phyloP scores from a whole-genome alignment of 2,329 filamentous ascomycete genomes.

The Colletotrichum cordylinicola region DNA sequence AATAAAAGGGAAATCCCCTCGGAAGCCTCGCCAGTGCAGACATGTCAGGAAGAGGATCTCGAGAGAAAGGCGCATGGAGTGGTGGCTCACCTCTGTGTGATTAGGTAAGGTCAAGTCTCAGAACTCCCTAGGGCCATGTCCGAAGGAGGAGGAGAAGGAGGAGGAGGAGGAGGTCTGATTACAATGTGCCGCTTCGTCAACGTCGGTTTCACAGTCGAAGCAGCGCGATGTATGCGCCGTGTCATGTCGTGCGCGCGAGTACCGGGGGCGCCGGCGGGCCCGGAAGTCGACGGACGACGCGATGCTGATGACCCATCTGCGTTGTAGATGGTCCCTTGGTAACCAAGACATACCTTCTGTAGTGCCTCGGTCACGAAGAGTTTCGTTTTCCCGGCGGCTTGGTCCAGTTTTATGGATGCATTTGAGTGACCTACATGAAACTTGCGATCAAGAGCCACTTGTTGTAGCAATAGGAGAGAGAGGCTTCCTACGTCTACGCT shows the following conservation, averaged over 20 bases:
- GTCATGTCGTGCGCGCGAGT: slow-evolving; percentile 13
- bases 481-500: too few species aligned
- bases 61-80: not conserved
- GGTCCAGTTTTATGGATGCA: not conserved
- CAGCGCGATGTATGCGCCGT: slow-evolving; percentile 99
- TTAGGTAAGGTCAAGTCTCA: not conserved
- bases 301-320: too few species aligned
- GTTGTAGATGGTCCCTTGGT: not conserved
- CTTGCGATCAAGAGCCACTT: not conserved
- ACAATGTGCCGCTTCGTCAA: slow-evolving; percentile 98
- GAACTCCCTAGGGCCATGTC: slow-evolving; percentile 81
- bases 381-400: not conserved
- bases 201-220: slow-evolving; percentile 92
- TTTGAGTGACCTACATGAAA: not conserved
- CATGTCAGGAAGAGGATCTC: not conserved
- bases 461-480: not conserved
- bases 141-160: slow-evolving; percentile 92
- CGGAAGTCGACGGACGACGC: not conserved
- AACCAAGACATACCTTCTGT: not conserved
- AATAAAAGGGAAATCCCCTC: not conserved
- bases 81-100: not conserved
- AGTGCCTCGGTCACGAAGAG: not conserved
- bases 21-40: not conserved
- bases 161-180: slow-evolving; percentile 75
- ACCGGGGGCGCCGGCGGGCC: too few species aligned